Evolutionary conservation across 73 alveolate species (phyloP), one percentile per base, ranked within the genome.

Genomic region (Loxodes magnus): DNA sequence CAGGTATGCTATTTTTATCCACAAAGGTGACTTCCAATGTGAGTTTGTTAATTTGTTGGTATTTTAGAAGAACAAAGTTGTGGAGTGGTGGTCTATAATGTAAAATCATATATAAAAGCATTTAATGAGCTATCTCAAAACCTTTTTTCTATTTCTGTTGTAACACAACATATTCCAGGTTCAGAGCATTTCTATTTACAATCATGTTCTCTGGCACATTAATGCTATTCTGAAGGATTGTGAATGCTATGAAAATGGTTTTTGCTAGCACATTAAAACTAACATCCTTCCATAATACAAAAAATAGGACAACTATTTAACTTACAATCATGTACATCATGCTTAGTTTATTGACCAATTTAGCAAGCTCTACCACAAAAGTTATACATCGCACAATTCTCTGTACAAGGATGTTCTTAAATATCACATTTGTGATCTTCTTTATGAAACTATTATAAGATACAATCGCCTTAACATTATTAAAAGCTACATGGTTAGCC

Each of bases 1-100:
- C 82, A 68, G 24, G 52, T 62, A 22, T 68, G 82, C 6, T 4
- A n/a, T 5, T 6, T 20, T 44, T 9, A 4, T 4, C 56, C 24
- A 41, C 68, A 54, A 2, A 19, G 29, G 4, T 54, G 68, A 34
- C 0, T 2, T 37, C 29, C 68, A 39, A 0, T 12, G 4, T 54
- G 68, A 16, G 62, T 7, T 4, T 3, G 5, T 35, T 16, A 24
- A 12, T 14, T 14, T 16, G 25, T 1, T n/a, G 48, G 56, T 2
- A 54, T 37, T 0, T 10, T 2, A 24, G 28, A 3, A 14, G 22
- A 7, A 25, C 68, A 54, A 7, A 20, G 10, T 7, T 12, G 22
- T 4, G 4, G 15, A 14, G 15, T 35, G 5, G 17, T 10, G n/a
- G 4, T 10, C 17, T 14, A 39, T 10, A 3, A 4, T 5, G 24